Evolutionary conservation across 1,139 yeast species (phyloP).

Genomic region (Scheffersomyces insectosa): DNA sequence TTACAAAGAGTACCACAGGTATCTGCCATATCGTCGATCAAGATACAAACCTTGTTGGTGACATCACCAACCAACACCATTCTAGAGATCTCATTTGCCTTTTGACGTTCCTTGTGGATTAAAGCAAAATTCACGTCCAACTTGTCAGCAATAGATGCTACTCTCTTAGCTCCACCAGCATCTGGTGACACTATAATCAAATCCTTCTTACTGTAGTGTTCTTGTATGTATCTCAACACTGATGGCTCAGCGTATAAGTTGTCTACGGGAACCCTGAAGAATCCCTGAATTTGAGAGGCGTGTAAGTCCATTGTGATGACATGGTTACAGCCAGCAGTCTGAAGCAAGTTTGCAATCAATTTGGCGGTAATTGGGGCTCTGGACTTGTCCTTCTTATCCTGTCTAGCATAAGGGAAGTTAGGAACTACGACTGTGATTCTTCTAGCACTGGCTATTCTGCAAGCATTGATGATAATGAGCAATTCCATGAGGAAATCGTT

Average conservation of each 20-base stretch:
- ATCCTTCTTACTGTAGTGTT: constrained; percentile 46
- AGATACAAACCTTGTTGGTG: constrained; percentile 62
- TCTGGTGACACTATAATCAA: constrained; percentile 75
- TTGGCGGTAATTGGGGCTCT: constrained; percentile 85
- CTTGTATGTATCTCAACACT: constrained; percentile 67
- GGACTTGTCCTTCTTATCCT: constrained; percentile 78
- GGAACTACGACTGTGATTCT: constrained; percentile 79
- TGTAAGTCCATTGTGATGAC: constrained; percentile 83
- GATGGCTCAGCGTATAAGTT: constrained; percentile 80
- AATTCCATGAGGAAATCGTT: constrained; percentile 74
- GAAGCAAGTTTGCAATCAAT: constrained; percentile 70
- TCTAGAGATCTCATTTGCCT: constrained; percentile 73
- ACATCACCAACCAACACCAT: constrained; percentile 85
- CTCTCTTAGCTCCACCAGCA: constrained; percentile 87
- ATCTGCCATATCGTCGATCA: constrained; percentile 84
- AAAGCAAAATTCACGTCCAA: constrained; percentile 75
- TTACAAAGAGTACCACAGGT: constrained; percentile 81
- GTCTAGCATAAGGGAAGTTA: constrained; percentile 81
- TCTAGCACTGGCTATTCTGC: constrained; percentile 77
- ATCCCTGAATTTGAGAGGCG: constrained; percentile 84
- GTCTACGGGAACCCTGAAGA: constrained; percentile 79
- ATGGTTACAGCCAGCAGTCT: constrained; percentile 80
- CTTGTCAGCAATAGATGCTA: constrained; percentile 76
- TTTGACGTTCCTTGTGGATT: constrained; percentile 79
- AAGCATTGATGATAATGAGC: constrained; percentile 71